Percentiles rank a stretch among this genome's conserved stretches.
Conservation (phyloP, 2,329 filamentous ascomycete genomes). For the Colletotrichum incanum region DNA sequence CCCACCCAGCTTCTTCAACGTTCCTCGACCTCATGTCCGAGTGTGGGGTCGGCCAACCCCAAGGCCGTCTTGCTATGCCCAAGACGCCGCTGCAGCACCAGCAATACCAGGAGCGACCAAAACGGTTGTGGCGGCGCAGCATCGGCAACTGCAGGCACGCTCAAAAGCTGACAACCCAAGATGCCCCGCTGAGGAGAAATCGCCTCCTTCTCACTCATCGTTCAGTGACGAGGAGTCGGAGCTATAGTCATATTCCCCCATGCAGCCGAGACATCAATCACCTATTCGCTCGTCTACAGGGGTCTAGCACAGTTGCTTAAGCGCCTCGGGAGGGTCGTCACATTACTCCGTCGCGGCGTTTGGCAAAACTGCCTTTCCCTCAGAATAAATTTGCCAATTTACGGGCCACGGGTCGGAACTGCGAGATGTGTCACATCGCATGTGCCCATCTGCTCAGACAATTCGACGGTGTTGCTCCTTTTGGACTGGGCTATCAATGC, state of each 20-base stretch:
- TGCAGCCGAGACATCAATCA: conserved; percentile 18
- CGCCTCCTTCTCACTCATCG: conserved; percentile 5
- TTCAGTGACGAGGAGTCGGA: conserved; percentile 31
- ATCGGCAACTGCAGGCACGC: background rate
- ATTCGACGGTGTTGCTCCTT: conserved; percentile 1
- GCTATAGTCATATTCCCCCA: conserved; percentile 14
- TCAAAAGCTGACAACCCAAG: background rate
- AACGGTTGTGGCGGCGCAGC: background rate
- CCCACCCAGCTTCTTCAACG: conserved; percentile 10
- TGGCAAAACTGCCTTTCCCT: conserved; percentile 21
- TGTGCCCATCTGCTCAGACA: conserved; percentile 15
- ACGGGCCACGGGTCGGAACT: conserved; percentile 13
- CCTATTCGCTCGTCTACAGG: conserved; percentile 20
- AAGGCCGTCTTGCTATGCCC: conserved; percentile 11
- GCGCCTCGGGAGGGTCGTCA: conserved; percentile 26
- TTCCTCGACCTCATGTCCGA: background rate
- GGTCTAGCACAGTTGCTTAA: conserved; percentile 23
- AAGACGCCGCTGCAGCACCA: conserved; percentile 17
- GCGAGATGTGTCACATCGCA: conserved; percentile 5
- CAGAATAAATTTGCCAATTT: conserved; percentile 31
- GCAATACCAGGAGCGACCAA: background rate
- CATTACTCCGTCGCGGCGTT: conserved; percentile 23
- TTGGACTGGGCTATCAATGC: background rate
- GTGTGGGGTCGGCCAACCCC: conserved; percentile 21
- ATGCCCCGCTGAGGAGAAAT: conserved; percentile 6